Conservation (phyloP, 2,329 filamentous ascomycete species). For the Alternaria sp. region DNA sequence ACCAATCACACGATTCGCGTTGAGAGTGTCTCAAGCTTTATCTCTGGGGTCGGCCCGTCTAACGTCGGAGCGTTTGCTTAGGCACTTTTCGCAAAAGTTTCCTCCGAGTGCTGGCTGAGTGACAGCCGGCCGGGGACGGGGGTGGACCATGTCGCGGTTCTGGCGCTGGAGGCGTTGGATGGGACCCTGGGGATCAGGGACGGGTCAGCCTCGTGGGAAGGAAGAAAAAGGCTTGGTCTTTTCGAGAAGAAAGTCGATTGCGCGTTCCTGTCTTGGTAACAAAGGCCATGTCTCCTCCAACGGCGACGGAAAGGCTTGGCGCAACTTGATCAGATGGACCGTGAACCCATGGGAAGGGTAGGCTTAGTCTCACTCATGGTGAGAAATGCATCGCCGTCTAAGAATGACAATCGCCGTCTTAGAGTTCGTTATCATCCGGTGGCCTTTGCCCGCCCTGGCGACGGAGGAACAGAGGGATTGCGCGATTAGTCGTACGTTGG, state of each 20-base stretch:
- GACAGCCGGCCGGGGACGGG: slow-evolving; percentile 7
- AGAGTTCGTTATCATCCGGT: slow-evolving; percentile 3
- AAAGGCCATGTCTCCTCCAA: background rate
- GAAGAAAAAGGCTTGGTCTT: slow-evolving; percentile 1
- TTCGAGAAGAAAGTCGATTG: slow-evolving; percentile 3
- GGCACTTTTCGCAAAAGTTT: slow-evolving; percentile 14
- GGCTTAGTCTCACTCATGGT: background rate
- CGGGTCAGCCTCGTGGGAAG: slow-evolving; percentile 8
- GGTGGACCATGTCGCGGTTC: slow-evolving; percentile 4
- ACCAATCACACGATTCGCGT: slow-evolving; percentile 13
- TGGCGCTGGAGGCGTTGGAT: slow-evolving; percentile 7
- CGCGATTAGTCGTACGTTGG: slow-evolving; percentile 12
- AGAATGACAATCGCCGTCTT: background rate
- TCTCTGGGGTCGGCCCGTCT: slow-evolving; percentile 18
- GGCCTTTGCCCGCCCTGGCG: background rate
- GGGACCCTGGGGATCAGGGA: slow-evolving; percentile 8
- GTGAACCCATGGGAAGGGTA: background rate
- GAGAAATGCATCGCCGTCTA: background rate
- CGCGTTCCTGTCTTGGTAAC: background rate
- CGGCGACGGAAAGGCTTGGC: slow-evolving; percentile 1
- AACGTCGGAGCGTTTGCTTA: slow-evolving; percentile 14
- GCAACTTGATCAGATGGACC: background rate
- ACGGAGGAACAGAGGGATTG: background rate
- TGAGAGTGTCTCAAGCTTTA: slow-evolving; percentile 9
- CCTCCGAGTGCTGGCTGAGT: slow-evolving; percentile 12